These are phyloP conservation scores for Hermanozyma aechmeae DNA, from an alignment of 805 yeast genomes.

Conservation along the genomic window DNA sequence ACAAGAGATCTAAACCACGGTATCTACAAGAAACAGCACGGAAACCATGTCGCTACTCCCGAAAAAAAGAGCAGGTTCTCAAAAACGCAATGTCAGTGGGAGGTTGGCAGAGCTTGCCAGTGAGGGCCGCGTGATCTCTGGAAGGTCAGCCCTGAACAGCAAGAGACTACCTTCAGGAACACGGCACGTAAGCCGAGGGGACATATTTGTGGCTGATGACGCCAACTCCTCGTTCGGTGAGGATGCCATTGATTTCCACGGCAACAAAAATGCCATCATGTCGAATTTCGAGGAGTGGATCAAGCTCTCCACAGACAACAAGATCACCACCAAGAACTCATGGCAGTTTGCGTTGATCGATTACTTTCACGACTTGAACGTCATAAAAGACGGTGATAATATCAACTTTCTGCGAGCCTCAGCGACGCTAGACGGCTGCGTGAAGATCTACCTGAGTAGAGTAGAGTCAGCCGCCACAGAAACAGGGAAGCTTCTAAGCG, in stretches of 20 bases:
- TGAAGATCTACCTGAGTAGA: constrained; percentile 82
- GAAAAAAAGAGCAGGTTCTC: no score
- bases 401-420: constrained; percentile 88
- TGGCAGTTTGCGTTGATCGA: constrained; percentile 91
- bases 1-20: no score
- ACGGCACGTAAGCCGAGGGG: constrained; percentile 12
- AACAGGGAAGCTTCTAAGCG: constrained; percentile 75
- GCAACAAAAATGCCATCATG: constrained; percentile 32
- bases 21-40: no score
- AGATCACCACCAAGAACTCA: constrained; percentile 74
- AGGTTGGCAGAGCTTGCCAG: no score
- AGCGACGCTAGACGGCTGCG: constrained; percentile 90
- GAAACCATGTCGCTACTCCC: no score
- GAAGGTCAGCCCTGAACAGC: no score
- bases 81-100: no score
- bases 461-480: constrained; percentile 89
- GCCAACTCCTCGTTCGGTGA: constrained; percentile 18
- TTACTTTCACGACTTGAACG: constrained; percentile 76
- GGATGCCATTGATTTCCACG: constrained; percentile 33
- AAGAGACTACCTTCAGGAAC: constrained; percentile 3
- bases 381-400: constrained; percentile 61
- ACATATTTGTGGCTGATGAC: constrained; percentile 10
- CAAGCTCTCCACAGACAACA: constrained; percentile 44
- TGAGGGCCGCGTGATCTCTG: no score
- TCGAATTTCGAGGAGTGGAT: constrained; percentile 70